Evolutionary conservation across 2,329 filamentous ascomycete species (phyloP), one percentile per base, ranked within the genome.

Genomic region (Diaporthe citriasiana): DNA sequence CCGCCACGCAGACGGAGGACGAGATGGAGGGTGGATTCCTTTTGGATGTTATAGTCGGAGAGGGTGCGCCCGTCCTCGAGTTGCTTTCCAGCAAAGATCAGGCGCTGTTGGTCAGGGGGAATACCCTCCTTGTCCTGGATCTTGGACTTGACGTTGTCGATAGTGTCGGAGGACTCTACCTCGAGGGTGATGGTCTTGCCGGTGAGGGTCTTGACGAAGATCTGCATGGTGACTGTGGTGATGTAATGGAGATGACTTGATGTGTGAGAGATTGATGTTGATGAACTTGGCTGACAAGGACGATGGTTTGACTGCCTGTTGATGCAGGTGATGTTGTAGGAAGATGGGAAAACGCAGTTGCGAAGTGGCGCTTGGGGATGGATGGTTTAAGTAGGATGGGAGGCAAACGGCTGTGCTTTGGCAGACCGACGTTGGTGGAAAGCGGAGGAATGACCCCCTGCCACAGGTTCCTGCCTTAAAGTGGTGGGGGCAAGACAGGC

Each of bases 91-190:
- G 95, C 95, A 79, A 98, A 98, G 83, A 98, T 98, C 78, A 98
- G 85, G 79, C 95, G 96, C 88, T 98, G 95, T 86, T 98, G 95
- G 82, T 98, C 95, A 15, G 95, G 95, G 60, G 95, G 96, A 73
- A 98, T 98, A 35, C 95, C 95, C 85, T 98, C 95, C 91, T 98
- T 98, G 82, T 98, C 95, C 85, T 98, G 95, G 56, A 98, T 98
- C 90, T 98, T 98, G 68, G 90, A 92, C 91, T 98, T 98, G 51
- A 98, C 95, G 76, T 98, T 98, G 88, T 98, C 95, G 84, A 97
- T 97, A 53, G 95, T 97, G 80, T 97, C 95, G 0, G 91, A 94
- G 0, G 93, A 95, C 84, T 97, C 94, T 0, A 97, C 94, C 86
- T 97, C 95, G 2, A 97, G 88, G 9, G 95, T 97, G 82, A 97